phyloP scores from a whole-genome alignment of 2,329 filamentous ascomycete genomes.

The Fusarium sarcochroum region DNA sequence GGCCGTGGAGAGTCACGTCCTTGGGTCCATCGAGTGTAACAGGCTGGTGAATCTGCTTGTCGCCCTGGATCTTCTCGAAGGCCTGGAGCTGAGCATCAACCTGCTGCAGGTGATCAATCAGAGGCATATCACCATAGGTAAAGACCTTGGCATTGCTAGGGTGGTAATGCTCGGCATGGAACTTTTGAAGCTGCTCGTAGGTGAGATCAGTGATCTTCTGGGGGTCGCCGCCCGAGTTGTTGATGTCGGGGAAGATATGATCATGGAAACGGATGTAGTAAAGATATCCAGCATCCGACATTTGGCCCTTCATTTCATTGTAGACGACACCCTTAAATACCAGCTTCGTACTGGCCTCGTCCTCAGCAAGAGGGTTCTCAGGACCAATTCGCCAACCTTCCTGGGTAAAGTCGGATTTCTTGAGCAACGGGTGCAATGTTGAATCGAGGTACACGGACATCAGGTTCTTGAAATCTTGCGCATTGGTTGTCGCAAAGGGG shows the following conservation, averaged over 20 bases:
- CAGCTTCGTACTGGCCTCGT: conserved; percentile 73
- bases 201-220: conserved; percentile 97
- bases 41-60: conserved; percentile 82
- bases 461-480: conserved; percentile 94
- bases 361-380: conserved; percentile 79
- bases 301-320: conserved; percentile 99
- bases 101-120: conserved; percentile 84
- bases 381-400: conserved; percentile 98
- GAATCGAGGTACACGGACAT: conserved; percentile 98
- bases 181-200: conserved; percentile 88
- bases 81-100: conserved; percentile 80
- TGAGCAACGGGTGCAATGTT: conserved; percentile 89
- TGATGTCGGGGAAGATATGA: conserved; percentile 91
- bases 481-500: conserved; percentile 96
- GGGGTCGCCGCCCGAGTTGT: conserved; percentile 97
- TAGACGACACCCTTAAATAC: conserved; percentile 99
- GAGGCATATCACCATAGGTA: conserved; percentile 93
- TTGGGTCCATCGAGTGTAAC: conserved; percentile 79
- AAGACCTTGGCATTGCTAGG: conserved; percentile 97
- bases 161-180: conserved; percentile 95
- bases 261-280: conserved; percentile 97
- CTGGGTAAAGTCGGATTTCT: conserved; percentile 92
- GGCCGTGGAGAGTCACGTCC: conserved; percentile 81
- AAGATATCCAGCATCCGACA: conserved; percentile 96
- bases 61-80: conserved; percentile 79